Percentiles rank a stretch among this genome's conserved stretches.
Evolutionary conservation across 1,139 yeast genomes (phyloP).

Genomic region (Yamadazyma triangularis): DNA sequence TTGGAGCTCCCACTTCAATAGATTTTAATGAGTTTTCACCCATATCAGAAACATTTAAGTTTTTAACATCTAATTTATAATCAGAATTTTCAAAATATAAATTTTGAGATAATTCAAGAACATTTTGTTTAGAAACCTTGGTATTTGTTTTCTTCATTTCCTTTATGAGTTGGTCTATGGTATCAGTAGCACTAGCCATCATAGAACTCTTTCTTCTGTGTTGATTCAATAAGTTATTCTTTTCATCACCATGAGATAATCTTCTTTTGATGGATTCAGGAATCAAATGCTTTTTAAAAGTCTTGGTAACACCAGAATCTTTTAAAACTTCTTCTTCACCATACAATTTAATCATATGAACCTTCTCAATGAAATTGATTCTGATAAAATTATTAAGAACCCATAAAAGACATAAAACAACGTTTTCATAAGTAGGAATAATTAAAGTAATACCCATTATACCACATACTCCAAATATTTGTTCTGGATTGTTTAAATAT

Average conservation of each 20-base stretch:
- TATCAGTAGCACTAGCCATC: constrained; percentile 26
- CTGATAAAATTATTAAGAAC: constrained; percentile 62
- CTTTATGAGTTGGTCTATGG: constrained; percentile 37
- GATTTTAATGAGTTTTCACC: constrained; percentile 18
- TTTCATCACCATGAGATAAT: constrained; percentile 18
- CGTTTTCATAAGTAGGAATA: constrained; percentile 54
- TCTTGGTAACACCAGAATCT: constrained; percentile 67
- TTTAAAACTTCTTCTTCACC: constrained; percentile 59
- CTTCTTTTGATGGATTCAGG: constrained; percentile 39
- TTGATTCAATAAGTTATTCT: constrained; percentile 9
- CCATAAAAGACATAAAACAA: constrained; percentile 61
- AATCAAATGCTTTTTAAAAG: constrained; percentile 49
- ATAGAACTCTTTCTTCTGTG: constrained; percentile 21
- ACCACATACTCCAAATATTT: constrained; percentile 77
- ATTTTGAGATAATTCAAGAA: constrained; percentile 38
- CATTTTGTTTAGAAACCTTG: constrained; percentile 33
- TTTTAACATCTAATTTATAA: constrained; percentile 24
- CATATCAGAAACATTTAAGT: constrained; percentile 15
- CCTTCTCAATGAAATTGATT: constrained; percentile 71
- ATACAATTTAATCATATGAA: constrained; percentile 75
- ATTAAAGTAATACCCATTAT: constrained; percentile 75
- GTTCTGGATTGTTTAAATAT: constrained; percentile 81
- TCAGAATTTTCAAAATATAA: constrained; percentile 37
- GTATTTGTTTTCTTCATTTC: constrained; percentile 33
- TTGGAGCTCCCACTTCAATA: constrained; percentile 46